A percentile compares a stretch with the other conserved stretches of the same genome.
These are phyloP conservation scores for Candida stauntonica DNA, from an alignment of 805 yeast genomes.

Conservation along the genomic window DNA sequence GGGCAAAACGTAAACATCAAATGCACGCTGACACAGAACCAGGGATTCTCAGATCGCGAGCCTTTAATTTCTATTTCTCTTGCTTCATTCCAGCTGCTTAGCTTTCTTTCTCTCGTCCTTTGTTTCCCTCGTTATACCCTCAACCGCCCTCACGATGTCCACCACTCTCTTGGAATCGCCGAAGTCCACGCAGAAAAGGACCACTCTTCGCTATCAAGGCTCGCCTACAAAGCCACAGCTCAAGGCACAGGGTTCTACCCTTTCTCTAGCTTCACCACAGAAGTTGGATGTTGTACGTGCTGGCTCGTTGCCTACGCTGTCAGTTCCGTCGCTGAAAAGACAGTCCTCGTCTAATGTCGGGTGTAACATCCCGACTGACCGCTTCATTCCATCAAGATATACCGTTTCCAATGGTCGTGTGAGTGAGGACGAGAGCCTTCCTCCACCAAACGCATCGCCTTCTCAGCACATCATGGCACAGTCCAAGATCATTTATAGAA, in stretches of 20 bases:
- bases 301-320: conserved; percentile 28
- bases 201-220: conserved; percentile 12
- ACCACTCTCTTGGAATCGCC: conserved; percentile 20
- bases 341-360: conserved; percentile 23
- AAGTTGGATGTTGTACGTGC: conserved; percentile 40
- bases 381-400: conserved; percentile 59
- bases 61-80: background rate
- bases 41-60: background rate
- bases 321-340: conserved; percentile 19
- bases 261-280: conserved; percentile 42
- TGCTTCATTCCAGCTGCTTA: background rate
- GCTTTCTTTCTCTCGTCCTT: conserved; percentile 2
- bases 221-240: conserved; percentile 16
- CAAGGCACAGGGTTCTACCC: conserved; percentile 30
- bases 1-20: conserved; percentile 23
- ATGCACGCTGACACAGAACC: conserved; percentile 4
- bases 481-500: conserved; percentile 51
- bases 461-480: conserved; percentile 39
- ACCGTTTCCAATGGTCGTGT: conserved; percentile 44
- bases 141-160: conserved; percentile 4
- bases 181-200: conserved; percentile 13
- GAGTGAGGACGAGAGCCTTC: conserved; percentile 33
- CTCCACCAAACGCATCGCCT: conserved; percentile 45
- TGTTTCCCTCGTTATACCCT: background rate
- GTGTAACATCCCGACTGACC: conserved; percentile 37